phyloP scores from a whole-genome alignment of 1,284 basidiomycete genomes.

The Ceratobasidium sp. region DNA sequence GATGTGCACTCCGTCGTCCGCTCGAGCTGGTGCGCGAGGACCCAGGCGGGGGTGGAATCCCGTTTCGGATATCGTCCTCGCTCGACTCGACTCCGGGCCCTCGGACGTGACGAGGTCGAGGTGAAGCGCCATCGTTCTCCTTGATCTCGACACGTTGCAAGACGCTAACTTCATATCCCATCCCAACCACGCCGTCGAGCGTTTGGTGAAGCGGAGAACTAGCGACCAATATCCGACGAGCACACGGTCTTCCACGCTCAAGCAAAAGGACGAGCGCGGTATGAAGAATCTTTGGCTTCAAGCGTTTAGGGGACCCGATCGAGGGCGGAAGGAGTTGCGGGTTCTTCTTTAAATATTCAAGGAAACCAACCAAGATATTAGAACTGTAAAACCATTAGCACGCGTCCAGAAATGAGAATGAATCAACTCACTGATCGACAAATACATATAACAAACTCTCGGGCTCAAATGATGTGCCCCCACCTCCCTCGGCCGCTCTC shows the following conservation, averaged over 20 bases:
- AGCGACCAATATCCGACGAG: conserved; percentile 75
- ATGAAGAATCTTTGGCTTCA: conserved; percentile 65
- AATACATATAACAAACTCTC: conserved; percentile 81
- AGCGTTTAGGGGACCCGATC: conserved; percentile 46
- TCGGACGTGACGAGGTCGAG: conserved; percentile 44
- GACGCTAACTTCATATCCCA: conserved; percentile 82
- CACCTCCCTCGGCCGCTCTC: conserved; percentile 49
- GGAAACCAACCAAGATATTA: conserved; percentile 81
- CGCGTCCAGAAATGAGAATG: conserved; percentile 24
- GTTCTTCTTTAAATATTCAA: conserved; percentile 67
- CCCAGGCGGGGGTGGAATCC: not conserved
- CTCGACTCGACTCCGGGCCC: conserved; percentile 11
- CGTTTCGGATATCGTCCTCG: conserved; percentile 31
- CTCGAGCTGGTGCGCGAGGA: conserved; percentile 18
- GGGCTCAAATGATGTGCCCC: conserved; percentile 51
- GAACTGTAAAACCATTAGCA: conserved; percentile 58
- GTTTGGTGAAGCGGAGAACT: conserved; percentile 84
- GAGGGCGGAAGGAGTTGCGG: conserved; percentile 49
- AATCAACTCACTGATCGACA: conserved; percentile 74
- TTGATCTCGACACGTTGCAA: conserved; percentile 78
- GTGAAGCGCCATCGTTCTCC: conserved; percentile 42
- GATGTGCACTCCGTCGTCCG: conserved; percentile 37
- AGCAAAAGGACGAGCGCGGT: conserved; percentile 72
- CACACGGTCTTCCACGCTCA: conserved; percentile 73
- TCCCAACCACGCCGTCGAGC: conserved; percentile 70